These are phyloP conservation scores for Dioszegia crocea DNA, from an alignment of 768 basidiomycete species.

Conservation along the genomic window DNA sequence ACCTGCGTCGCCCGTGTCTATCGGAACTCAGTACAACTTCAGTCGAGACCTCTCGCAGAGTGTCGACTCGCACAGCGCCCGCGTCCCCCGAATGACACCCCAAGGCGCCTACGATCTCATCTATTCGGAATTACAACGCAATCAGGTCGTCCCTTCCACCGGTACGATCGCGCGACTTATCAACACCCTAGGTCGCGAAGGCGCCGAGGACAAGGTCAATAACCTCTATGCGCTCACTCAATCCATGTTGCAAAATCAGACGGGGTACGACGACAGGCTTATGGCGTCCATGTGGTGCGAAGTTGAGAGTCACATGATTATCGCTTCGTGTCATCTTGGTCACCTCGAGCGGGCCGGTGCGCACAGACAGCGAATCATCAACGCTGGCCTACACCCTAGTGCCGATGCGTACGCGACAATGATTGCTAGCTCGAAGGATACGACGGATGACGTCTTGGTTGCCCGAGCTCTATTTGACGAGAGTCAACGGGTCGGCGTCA, in stretches of 20 bases:
- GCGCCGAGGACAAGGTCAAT: conserved; percentile 57
- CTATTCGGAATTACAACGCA: conserved; percentile 36
- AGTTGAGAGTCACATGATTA: conserved; percentile 85
- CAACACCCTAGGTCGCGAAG: conserved; percentile 61
- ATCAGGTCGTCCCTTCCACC: conserved; percentile 43
- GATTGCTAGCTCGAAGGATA: conserved; percentile 81
- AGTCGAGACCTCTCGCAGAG: neutral
- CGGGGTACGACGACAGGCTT: no score
- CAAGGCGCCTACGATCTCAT: conserved; percentile 57
- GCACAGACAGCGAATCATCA: conserved; percentile 71
- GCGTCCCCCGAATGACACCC: conserved; percentile 40
- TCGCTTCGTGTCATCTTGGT: conserved; percentile 75
- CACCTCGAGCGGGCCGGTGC: conserved; percentile 73
- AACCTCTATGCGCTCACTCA: conserved; percentile 69
- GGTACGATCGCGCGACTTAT: conserved; percentile 62
- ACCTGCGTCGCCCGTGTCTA: neutral
- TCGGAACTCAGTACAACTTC: neutral
- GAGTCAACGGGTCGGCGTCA: conserved; percentile 63
- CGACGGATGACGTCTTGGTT: conserved; percentile 89
- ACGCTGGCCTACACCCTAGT: conserved; percentile 69
- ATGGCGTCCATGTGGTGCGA: conserved; percentile 61
- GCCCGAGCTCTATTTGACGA: conserved; percentile 81
- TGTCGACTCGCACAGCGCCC: conserved; percentile 10
- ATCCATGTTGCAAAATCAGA: conserved; percentile 52
- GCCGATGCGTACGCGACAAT: conserved; percentile 90